A percentile compares a stretch with the other conserved stretches of the same genome.
phyloP scores from a whole-genome alignment of 176 grass and related monocot genomes.

The Carex myosuroides region DNA sequence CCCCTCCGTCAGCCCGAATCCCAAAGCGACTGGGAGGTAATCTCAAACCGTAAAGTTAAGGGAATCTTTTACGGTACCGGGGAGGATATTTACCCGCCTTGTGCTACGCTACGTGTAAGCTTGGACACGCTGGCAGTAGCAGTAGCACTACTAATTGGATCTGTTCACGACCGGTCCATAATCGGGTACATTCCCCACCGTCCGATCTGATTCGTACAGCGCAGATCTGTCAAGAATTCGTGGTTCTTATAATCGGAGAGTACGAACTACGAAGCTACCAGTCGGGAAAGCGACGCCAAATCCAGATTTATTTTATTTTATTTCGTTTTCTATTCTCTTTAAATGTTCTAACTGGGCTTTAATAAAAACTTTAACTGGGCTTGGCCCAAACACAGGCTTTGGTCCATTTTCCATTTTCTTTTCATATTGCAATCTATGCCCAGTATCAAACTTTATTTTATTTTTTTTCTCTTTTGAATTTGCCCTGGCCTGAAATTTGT shows the following conservation, averaged over 20 bases:
- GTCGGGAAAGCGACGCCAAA: neutral
- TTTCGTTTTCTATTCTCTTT: neutral
- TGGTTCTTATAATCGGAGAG: neutral
- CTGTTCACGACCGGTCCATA: too few species aligned
- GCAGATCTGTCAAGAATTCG: neutral
- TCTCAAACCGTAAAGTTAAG: too few species aligned
- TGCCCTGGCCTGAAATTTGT: neutral
- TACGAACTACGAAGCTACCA: too few species aligned
- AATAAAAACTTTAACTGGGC: neutral
- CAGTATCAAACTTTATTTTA: neutral
- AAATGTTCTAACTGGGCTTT: neutral
- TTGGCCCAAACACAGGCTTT: neutral
- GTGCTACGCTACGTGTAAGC: too few species aligned
- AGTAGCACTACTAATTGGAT: too few species aligned
- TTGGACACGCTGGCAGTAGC: too few species aligned
- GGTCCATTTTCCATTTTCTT: neutral
- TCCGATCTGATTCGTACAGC: neutral
- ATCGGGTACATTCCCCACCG: neutral
- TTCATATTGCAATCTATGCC: neutral
- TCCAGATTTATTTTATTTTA: neutral
- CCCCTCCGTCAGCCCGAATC: too few species aligned
- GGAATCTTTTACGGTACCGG: too few species aligned
- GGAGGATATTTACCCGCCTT: too few species aligned
- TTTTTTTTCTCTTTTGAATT: neutral
- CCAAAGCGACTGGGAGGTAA: too few species aligned